Percentiles rank a stretch among this genome's conserved stretches.
These are phyloP conservation scores for Kodamaea laetipori DNA, from an alignment of 805 yeast genomes.

Conservation along the genomic window DNA sequence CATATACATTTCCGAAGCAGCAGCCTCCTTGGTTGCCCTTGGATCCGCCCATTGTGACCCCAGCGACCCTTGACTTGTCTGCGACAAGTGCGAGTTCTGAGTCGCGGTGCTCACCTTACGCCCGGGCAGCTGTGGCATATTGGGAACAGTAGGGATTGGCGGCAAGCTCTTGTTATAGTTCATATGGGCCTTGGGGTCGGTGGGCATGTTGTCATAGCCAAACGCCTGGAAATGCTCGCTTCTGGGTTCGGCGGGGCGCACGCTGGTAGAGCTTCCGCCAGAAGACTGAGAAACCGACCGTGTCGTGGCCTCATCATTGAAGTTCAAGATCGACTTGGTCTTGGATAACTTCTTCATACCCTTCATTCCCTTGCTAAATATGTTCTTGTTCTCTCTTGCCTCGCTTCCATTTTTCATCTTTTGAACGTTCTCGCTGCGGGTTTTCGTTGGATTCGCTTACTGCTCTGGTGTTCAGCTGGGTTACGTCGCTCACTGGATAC, in stretches of 20 bases:
- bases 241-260: not conserved
- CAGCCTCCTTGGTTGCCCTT: not conserved
- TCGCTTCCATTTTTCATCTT: slow-evolving; percentile 14
- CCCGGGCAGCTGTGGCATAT: not conserved
- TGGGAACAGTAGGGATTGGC: slow-evolving; percentile 4
- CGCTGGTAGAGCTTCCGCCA: not conserved
- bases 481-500: no score
- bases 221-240: slow-evolving; percentile 37
- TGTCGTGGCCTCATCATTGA: slow-evolving; percentile 12
- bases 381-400: slow-evolving; percentile 8
- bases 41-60: slow-evolving; percentile 4
- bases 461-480: no score
- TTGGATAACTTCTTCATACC: slow-evolving; percentile 33
- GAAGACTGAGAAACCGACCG: slow-evolving; percentile 3
- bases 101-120: slow-evolving; percentile 1
- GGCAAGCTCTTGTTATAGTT: slow-evolving; percentile 34
- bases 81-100: slow-evolving; percentile 7
- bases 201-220: slow-evolving; percentile 33
- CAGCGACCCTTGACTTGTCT: not conserved
- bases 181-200: slow-evolving; percentile 27
- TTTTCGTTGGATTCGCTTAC: no score
- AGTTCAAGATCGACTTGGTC: slow-evolving; percentile 30
- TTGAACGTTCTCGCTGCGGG: no score
- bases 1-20: slow-evolving; percentile 5
- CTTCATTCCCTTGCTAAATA: slow-evolving; percentile 32